Base-by-base conservation (phyloP, 805 yeast species). In the Suhomyces tanzawaensis region DNA sequence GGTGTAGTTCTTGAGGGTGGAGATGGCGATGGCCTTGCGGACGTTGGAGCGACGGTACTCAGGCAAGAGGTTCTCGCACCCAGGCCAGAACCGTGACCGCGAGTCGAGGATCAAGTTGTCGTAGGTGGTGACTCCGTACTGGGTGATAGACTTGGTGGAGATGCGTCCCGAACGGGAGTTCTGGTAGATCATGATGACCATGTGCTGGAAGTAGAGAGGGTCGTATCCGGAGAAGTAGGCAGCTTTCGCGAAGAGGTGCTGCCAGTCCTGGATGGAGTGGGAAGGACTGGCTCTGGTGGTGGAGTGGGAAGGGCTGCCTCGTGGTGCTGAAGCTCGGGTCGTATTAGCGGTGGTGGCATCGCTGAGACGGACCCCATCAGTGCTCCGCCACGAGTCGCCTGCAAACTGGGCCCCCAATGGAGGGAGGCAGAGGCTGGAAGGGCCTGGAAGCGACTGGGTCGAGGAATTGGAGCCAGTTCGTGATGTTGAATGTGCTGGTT, bases 1-100 rank as follows among this genome's bases (percentile, higher is more conserved):
- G 3, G 87, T 79, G 53, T 72, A 88, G 17, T 86, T 77, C 48
- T 85, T 76, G 42, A 90, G 64, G 15, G 76, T 62, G 1, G 93
- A 71, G 3, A 89, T 78, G 0, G 97, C 96, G 26, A 90, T 66
- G 0, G 91, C 82, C 44, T 77, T 72, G 46, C 95, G 72, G 2
- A 82, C 85, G 32, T 78, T 79, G 7, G 85, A 76, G 4, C 65
- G 55, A 45, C 69, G 67, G 49, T 72, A 70, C 8, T 69, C 58
- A 0, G 66, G 65, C 0, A 72, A 55, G 32, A 91, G 64, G 50
- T 87, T 88, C 50, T 80, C 76, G 47, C 90, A 76, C 1, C 95
- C 93, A 1, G 85, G 89, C 64, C 75, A 86, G 56, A 79, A 91
- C 35, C 83, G 71, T 2, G 96, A 86, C 32, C 72, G 62, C 0